Percentiles rank a stretch among this genome's conserved stretches.
These are phyloP conservation scores for Monosporascus sp. DNA, from an alignment of 2,329 filamentous ascomycete species.

Conservation along the genomic window DNA sequence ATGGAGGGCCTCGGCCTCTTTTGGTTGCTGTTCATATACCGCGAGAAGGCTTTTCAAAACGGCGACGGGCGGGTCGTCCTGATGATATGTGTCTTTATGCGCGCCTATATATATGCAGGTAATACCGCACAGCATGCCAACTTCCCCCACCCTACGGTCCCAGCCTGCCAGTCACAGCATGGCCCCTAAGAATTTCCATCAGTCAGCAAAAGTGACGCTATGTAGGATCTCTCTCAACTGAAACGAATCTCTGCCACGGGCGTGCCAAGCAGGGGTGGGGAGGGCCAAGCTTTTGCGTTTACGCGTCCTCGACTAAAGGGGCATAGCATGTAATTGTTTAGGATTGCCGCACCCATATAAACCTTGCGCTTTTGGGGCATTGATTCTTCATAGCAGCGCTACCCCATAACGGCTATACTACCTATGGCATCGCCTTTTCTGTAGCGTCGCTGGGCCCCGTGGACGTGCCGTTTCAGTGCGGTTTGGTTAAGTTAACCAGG, in stretches of 20 bases:
- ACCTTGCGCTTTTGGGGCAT: neutral
- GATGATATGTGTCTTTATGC: no score
- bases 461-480: neutral
- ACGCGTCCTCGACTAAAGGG: neutral
- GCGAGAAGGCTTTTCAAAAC: no score
- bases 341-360: neutral
- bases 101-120: no score
- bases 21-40: no score
- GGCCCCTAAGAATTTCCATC: neutral
- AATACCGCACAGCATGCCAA: no score
- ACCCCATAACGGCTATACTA: neutral
- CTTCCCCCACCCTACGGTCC: no score
- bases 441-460: neutral
- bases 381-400: neutral
- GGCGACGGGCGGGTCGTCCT: no score
- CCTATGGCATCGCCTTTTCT: neutral
- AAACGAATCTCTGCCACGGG: neutral
- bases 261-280: neutral
- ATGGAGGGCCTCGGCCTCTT: no score
- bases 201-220: neutral
- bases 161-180: neutral
- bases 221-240: neutral
- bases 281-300: neutral
- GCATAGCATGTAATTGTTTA: neutral
- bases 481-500: neutral